phyloP scores from a whole-genome alignment of 2,329 filamentous ascomycete species.

The Fusarium globosum region DNA sequence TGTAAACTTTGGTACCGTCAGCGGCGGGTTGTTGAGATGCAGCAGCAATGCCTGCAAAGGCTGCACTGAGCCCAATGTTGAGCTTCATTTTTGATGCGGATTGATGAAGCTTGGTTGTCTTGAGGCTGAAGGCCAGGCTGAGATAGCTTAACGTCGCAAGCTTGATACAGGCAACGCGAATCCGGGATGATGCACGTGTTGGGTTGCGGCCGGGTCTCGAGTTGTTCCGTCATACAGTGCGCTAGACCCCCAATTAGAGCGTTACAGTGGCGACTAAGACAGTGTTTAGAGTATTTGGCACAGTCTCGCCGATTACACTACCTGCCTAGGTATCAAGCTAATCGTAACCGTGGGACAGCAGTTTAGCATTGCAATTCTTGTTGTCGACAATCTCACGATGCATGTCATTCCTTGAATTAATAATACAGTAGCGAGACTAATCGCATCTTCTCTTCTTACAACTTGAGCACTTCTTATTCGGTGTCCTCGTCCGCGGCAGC shows the following conservation, averaged over 20 bases:
- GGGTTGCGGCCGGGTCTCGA: constrained; percentile 37
- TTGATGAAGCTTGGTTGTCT: constrained; percentile 48
- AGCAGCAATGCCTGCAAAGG: constrained; percentile 53
- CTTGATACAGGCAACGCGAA: constrained; percentile 38
- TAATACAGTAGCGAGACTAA: constrained; percentile 1
- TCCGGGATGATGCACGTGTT: constrained; percentile 44
- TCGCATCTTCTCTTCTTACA: constrained; percentile 2
- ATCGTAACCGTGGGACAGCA: constrained; percentile 9
- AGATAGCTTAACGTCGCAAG: constrained; percentile 50
- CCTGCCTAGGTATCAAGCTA: not conserved
- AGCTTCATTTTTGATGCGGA: constrained; percentile 56
- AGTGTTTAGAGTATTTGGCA: not conserved
- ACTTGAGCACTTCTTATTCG: not conserved
- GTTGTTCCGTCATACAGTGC: constrained; percentile 49
- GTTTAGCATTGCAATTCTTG: constrained; percentile 7
- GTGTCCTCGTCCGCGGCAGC: not conserved
- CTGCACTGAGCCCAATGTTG: constrained; percentile 53
- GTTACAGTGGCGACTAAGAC: not conserved
- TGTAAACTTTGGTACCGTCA: constrained; percentile 63
- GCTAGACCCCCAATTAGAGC: not conserved
- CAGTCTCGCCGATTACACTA: not conserved
- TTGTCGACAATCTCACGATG: constrained; percentile 38
- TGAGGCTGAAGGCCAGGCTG: constrained; percentile 40
- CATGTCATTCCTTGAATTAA: constrained; percentile 22
- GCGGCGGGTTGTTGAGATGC: constrained; percentile 58